A percentile compares a stretch with the other conserved stretches of the same genome.
phyloP scores from a whole-genome alignment of 371 early-diverging fungal species.

The Mucor ambiguus region DNA sequence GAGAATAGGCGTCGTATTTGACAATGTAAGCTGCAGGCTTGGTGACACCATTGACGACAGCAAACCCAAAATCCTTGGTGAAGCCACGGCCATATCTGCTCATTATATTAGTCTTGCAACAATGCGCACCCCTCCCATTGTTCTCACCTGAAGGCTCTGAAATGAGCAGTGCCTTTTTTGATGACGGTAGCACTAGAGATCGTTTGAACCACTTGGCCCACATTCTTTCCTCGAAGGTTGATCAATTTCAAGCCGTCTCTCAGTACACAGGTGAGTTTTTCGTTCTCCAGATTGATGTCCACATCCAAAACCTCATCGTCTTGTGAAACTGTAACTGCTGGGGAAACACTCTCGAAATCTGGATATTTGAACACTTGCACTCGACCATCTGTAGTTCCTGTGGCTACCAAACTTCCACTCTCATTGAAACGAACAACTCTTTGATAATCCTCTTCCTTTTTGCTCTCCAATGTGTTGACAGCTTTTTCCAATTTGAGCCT shows the following conservation, averaged over 20 bases:
- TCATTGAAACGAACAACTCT: constrained; percentile 55
- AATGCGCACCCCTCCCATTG: no score
- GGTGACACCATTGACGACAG: constrained; percentile 35
- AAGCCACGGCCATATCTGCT: constrained; percentile 55
- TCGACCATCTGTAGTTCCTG: constrained; percentile 69
- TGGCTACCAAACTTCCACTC: constrained; percentile 62
- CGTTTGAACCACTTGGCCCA: constrained; percentile 59
- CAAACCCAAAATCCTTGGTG: constrained; percentile 44
- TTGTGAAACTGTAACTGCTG: constrained; percentile 10
- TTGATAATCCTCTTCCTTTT: constrained; percentile 50
- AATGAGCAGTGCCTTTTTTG: constrained; percentile 49
- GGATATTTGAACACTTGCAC: constrained; percentile 62
- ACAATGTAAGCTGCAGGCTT: constrained; percentile 34
- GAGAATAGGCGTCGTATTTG: constrained; percentile 42
- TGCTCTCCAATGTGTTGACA: constrained; percentile 47
- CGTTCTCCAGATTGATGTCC: constrained; percentile 58
- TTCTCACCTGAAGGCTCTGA: constrained; percentile 54
- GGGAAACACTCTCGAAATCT: constrained; percentile 22
- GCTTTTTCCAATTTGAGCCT: constrained; percentile 27
- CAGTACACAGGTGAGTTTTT: constrained; percentile 51
- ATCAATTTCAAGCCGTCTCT: constrained; percentile 54
- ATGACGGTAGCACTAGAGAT: constrained; percentile 52
- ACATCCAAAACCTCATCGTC: constrained; percentile 66
- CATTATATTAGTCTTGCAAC: not conserved
- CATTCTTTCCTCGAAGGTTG: constrained; percentile 46